Evolutionary conservation across 352 stramenopile genomes (phyloP).

Genomic region (Pythium rishiriense): DNA sequence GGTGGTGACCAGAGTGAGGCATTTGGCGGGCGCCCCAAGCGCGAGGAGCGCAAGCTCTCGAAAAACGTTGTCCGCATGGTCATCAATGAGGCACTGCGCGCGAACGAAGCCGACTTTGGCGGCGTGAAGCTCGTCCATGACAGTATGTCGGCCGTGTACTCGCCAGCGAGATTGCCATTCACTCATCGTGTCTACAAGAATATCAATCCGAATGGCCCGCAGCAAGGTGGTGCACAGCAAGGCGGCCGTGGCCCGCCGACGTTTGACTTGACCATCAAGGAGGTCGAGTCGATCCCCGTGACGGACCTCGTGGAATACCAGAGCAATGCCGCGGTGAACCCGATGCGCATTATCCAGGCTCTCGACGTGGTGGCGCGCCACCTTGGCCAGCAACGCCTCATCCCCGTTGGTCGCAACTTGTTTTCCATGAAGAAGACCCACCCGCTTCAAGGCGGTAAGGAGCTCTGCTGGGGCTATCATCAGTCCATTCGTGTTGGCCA

Average conservation of each 20-base stretch:
- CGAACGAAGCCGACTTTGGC: slow-evolving; percentile 57
- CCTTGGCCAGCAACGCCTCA: slow-evolving; percentile 50
- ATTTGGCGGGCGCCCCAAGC: slow-evolving; percentile 17
- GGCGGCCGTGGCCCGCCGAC: slow-evolving; percentile 41
- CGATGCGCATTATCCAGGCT: slow-evolving; percentile 63
- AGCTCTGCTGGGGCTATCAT: slow-evolving; percentile 76
- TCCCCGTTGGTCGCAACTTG: slow-evolving; percentile 67
- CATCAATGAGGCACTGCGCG: slow-evolving; percentile 54
- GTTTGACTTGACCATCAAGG: slow-evolving; percentile 74
- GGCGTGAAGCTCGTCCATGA: slow-evolving; percentile 65
- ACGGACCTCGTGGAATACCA: slow-evolving; percentile 50
- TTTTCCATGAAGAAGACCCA: slow-evolving; percentile 68
- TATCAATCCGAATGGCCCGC: slow-evolving; percentile 49
- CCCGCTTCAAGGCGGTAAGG: slow-evolving; percentile 57
- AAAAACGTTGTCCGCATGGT: slow-evolving; percentile 56
- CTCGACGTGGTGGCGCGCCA: slow-evolving; percentile 74
- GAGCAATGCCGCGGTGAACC: slow-evolving; percentile 54
- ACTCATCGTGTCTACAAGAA: slow-evolving; percentile 50
- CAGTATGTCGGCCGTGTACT: slow-evolving; percentile 61
- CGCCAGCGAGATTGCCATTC: slow-evolving; percentile 49
- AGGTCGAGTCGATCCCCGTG: slow-evolving; percentile 58
- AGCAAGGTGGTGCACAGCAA: slow-evolving; percentile 5
- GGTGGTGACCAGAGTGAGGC: neutral
- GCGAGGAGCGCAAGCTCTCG: slow-evolving; percentile 36
- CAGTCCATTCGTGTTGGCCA: slow-evolving; percentile 63